Conservation (phyloP, 768 basidiomycete species). For the Mycena crocata region DNA sequence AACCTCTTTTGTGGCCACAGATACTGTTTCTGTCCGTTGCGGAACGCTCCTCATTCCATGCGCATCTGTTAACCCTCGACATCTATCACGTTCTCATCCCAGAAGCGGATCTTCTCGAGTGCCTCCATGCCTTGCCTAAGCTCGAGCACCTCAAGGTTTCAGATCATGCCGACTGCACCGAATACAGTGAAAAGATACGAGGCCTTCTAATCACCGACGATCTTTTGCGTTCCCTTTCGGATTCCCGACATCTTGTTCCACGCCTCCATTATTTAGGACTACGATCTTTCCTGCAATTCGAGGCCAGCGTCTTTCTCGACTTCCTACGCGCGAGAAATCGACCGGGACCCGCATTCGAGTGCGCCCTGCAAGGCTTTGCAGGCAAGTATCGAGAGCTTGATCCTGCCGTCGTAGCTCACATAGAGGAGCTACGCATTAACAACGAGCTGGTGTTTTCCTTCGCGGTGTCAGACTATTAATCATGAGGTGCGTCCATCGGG, state of each 20-base stretch:
- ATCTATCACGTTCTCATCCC: background rate
- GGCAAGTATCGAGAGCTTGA: background rate
- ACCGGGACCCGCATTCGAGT: background rate
- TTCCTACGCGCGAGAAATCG: background rate
- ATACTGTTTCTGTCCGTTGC: background rate
- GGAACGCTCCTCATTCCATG: background rate
- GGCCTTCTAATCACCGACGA: background rate
- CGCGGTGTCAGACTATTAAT: too few relatives aligned
- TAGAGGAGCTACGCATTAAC: background rate
- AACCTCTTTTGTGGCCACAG: slow-evolving; percentile 1
- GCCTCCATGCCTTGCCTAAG: background rate
- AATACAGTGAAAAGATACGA: too few relatives aligned
- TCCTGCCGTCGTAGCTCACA: background rate
- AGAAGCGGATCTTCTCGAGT: background rate
- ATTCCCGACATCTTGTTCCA: background rate
- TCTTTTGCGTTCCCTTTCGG: background rate
- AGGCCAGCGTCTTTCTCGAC: background rate
- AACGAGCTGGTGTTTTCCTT: background rate
- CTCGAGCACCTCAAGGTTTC: background rate
- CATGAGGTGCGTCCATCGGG: too few relatives aligned
- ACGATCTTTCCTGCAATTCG: background rate
- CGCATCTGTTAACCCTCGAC: background rate
- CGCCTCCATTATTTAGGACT: background rate
- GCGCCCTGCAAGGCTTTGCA: background rate
- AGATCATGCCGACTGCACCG: background rate